Evolutionary conservation across 2,329 filamentous ascomycete genomes (phyloP), one percentile per base, ranked within the genome.

Genomic region (Escovopsis sp.): DNA sequence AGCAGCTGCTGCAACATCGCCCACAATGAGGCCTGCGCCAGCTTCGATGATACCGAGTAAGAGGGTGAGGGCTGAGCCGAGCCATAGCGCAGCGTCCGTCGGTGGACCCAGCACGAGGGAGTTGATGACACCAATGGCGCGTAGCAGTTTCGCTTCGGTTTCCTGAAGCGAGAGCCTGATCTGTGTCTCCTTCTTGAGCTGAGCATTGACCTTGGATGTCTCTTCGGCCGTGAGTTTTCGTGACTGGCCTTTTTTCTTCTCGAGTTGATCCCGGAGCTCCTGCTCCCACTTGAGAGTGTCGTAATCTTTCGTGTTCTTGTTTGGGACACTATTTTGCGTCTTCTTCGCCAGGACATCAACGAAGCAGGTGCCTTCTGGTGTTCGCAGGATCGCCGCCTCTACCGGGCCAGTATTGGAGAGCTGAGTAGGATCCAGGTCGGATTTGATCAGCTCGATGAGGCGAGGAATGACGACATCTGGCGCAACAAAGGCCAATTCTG

Each of bases 261-360:
- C 87, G 34, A 98, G 64, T 52, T 95, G 86, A 33, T 77, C 72
- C 43, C 88, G 74, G 7, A 98, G 70, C 48, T 98, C 91, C 57
- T 89, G 83, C 61, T 98, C 91, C 91, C 93, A 98, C 61, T 94
- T 95, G 34, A 95, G 63, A 1, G 86, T 93, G 52, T 98, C 86
- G 53, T 95, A 94, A 57, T 96, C 91, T 58, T 94, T 95, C 39
- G 77, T 81, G 53, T 86, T 94, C 64, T 94, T 96, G 62, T 87
- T 81, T 3, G 86, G 78, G 2, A 81, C 65, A 32, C 70, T 66
- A 46, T 75, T 75, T 44, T 77, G 76, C 1, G 78, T 67, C 57
- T 94, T 94, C 56, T 85, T 88, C 30, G 82, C 84, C 6, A 98
- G 71, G 0, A 96, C 84, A 60, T 98, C 91, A 15, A 98, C 72